These are phyloP conservation scores for Cladosporium cucumerinum DNA, from an alignment of 2,329 filamentous ascomycete genomes.

Conservation along the genomic window DNA sequence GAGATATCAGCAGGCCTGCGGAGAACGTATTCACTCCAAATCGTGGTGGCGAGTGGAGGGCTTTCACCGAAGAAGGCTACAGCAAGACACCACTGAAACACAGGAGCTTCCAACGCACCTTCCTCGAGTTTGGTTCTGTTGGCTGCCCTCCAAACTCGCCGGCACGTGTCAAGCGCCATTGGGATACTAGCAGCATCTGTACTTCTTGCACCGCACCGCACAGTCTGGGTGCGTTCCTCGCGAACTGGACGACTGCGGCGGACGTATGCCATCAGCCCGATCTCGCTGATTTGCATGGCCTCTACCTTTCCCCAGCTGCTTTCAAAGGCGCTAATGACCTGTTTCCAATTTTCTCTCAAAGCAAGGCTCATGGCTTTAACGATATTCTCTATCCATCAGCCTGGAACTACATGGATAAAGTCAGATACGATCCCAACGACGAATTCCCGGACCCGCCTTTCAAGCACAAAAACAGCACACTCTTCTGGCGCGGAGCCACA, in stretches of 20 bases:
- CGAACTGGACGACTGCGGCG: slow-evolving; percentile 62
- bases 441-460: slow-evolving; percentile 55
- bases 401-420: slow-evolving; percentile 61
- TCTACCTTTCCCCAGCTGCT: slow-evolving; percentile 64
- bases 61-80: slow-evolving; percentile 31
- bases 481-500: slow-evolving; percentile 74
- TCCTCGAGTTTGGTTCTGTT: slow-evolving; percentile 21
- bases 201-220: slow-evolving; percentile 60
- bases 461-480: slow-evolving; percentile 57
- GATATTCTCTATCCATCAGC: slow-evolving; percentile 72
- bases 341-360: slow-evolving; percentile 71
- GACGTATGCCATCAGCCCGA: slow-evolving; percentile 77
- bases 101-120: slow-evolving; percentile 38
- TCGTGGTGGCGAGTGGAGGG: slow-evolving; percentile 39
- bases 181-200: slow-evolving; percentile 65
- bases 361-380: slow-evolving; percentile 67
- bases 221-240: slow-evolving; percentile 63
- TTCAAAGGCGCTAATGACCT: slow-evolving; percentile 62
- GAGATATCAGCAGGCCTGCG: slow-evolving; percentile 21
- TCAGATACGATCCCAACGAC: slow-evolving; percentile 50
- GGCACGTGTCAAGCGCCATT: slow-evolving; percentile 57
- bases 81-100: slow-evolving; percentile 31
- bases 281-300: slow-evolving; percentile 67
- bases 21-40: slow-evolving; percentile 36
- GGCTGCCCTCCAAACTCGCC: slow-evolving; percentile 63